Conservation (phyloP, 805 yeast species). For the Pichia phayaonensis region DNA sequence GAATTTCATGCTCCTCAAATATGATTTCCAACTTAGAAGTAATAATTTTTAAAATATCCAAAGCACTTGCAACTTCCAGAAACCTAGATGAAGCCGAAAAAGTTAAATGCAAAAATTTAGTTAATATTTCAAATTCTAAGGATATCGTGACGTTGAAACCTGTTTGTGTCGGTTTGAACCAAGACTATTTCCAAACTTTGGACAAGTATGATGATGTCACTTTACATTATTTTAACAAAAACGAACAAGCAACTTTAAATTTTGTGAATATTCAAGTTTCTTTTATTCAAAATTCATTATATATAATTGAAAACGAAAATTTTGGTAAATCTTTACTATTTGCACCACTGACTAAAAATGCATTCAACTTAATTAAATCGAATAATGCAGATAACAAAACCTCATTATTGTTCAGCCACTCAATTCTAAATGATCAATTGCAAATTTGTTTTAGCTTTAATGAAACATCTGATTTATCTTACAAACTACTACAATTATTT, state of each 20-base stretch:
- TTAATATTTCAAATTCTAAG: conserved; percentile 19
- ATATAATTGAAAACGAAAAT: conserved; percentile 21
- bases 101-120: conserved; percentile 8
- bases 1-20: conserved; percentile 15
- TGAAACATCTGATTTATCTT: background rate
- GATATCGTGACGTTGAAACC: conserved; percentile 17
- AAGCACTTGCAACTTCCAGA: conserved; percentile 16
- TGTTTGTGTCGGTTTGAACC: conserved; percentile 17
- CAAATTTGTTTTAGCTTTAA: conserved; percentile 11
- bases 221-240: conserved; percentile 22
- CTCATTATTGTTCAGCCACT: conserved; percentile 16
- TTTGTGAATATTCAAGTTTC: conserved; percentile 15
- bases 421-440: conserved; percentile 4
- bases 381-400: conserved; percentile 3
- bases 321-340: conserved; percentile 27
- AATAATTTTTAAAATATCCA: conserved; percentile 15
- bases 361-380: conserved; percentile 18
- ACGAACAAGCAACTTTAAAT: conserved; percentile 16
- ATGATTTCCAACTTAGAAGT: conserved; percentile 21
- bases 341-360: conserved; percentile 27
- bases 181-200: background rate
- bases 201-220: background rate
- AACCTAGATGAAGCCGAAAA: conserved; percentile 20
- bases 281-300: conserved; percentile 10
- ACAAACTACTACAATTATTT: conserved; percentile 6